Base-by-base conservation (phyloP, 176 grass and related monocot species). In the Rhynchospora tenuis region DNA sequence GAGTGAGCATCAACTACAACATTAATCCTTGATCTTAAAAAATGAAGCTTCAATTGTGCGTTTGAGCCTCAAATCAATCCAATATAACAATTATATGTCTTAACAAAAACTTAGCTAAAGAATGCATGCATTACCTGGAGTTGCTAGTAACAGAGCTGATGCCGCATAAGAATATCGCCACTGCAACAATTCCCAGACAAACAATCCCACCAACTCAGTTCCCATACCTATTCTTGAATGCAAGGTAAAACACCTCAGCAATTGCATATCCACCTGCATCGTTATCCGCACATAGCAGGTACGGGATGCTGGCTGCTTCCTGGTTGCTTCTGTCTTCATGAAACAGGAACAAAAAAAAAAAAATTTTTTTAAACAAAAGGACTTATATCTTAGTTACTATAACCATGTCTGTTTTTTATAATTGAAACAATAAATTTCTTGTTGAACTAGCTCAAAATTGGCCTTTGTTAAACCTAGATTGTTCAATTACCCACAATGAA, bases 151-250 rank as follows among this genome's bases (percentile, higher is more conserved):
- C 85, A 66, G 82, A 85, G 64, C 89, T 90, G 81, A 90, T 85
- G 22, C 89, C 89, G 57, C 89, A 90, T 17, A 90, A 90, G 42
- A 84, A 90, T 73, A 90, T 90, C 1, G 89, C 89, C 60, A 90
- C 74, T 0, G 89, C 85, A 58, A 87, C 85, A 81, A 90, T 76
- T 80, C 89, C 89, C 63, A 90, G 64, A 50, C 89, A 90, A 68
- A 90, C 3, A 33, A 90, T 90, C 38, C 89, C 89, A 16, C 89
- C 89, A 13, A 85, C 57, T 6, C 88, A 85, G 45, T 17, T 84
- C 6, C 88, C 88, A 26, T 87, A 87, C 73, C 88, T 80, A 26
- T 28, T 81, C 45, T 87, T 90, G 22, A 90, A 90, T 17, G 85
- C 84, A 50, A 84, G 80, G 62, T 90, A 90, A 64, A 90, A 90